Conservation (phyloP, 2,329 filamentous ascomycete species). For the Sporothrix brasiliensis region DNA sequence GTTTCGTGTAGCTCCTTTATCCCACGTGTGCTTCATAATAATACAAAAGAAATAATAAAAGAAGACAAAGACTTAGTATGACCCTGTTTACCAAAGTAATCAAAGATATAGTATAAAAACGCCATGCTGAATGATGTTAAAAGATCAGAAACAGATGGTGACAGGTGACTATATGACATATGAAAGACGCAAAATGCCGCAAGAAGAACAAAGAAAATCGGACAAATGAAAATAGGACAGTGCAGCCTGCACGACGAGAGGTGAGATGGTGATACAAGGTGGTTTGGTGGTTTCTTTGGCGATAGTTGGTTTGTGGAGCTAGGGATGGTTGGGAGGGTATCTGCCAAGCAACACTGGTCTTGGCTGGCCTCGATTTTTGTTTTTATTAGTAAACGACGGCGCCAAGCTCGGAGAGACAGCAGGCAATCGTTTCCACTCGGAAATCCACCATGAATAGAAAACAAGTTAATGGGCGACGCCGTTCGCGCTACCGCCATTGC, state of each 20-base stretch:
- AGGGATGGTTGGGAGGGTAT: background rate
- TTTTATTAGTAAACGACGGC: background rate
- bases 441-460: background rate
- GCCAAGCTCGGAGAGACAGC: background rate
- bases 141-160: background rate
- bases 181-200: background rate
- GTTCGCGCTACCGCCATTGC: slow-evolving; percentile 38
- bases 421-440: background rate
- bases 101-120: slow-evolving; percentile 6
- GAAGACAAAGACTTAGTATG: background rate
- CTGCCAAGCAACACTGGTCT: background rate
- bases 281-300: background rate
- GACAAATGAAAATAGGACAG: slow-evolving; percentile 10
- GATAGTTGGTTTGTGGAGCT: background rate
- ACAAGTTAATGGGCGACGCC: slow-evolving; percentile 19
- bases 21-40: slow-evolving; percentile 22
- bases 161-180: slow-evolving; percentile 9
- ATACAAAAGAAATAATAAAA: slow-evolving; percentile 13
- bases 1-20: slow-evolving; percentile 14
- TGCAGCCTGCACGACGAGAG: slow-evolving; percentile 14
- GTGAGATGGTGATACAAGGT: slow-evolving; percentile 6
- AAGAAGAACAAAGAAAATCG: background rate
- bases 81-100: background rate
- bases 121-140: background rate
- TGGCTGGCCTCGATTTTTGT: too few species aligned